Evolutionary conservation across 257 asterid genomes (phyloP).

Genomic region (Solanum sejunctum): DNA sequence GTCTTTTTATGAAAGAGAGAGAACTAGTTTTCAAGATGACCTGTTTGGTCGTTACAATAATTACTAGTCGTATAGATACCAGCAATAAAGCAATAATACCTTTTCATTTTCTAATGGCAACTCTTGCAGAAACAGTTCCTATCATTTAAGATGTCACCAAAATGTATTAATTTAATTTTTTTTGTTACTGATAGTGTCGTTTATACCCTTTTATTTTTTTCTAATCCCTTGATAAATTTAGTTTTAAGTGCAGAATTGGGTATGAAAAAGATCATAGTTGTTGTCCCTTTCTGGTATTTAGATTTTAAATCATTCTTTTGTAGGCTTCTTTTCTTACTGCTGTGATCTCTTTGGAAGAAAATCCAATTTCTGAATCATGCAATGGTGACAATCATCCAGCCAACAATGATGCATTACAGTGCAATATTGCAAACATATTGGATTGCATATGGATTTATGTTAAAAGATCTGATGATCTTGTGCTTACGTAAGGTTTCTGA

Average conservation of each 20-base stretch:
- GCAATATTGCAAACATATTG: slow-evolving; percentile 31
- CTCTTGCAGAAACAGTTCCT: neutral
- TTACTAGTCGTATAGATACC: neutral
- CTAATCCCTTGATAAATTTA: neutral
- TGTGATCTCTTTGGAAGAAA: slow-evolving; percentile 31
- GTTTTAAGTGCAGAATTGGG: neutral
- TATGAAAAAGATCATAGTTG: neutral
- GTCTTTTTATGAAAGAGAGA: no score
- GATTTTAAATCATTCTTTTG: neutral
- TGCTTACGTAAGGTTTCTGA: slow-evolving; percentile 36
- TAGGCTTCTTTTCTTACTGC: slow-evolving; percentile 86
- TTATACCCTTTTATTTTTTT: neutral
- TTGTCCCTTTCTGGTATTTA: neutral
- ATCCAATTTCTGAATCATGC: slow-evolving; percentile 16
- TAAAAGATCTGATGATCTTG: slow-evolving; percentile 42
- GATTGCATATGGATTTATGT: slow-evolving; percentile 38
- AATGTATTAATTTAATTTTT: neutral
- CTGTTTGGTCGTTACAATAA: no score
- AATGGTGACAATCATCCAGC: slow-evolving; percentile 20
- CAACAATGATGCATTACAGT: slow-evolving; percentile 18
- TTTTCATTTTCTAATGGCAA: neutral
- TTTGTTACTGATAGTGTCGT: neutral
- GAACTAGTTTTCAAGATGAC: no score
- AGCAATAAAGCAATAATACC: neutral
- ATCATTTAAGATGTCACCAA: neutral